These are phyloP conservation scores for Hyparrhenia diplandra DNA, from an alignment of 176 grass and related monocot genomes.

Conservation along the genomic window DNA sequence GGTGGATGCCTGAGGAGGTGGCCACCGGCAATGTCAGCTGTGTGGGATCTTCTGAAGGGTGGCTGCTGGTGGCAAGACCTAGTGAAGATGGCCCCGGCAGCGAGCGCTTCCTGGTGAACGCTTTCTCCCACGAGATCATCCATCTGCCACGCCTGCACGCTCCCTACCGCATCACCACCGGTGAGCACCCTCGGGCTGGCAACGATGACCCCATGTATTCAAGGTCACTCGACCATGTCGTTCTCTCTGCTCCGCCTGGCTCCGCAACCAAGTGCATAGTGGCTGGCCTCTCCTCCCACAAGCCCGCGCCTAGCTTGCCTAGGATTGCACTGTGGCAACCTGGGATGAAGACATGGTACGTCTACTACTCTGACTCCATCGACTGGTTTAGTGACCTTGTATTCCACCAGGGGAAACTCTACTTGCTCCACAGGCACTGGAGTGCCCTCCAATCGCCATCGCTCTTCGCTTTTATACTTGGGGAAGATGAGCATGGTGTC, in stretches of 20 bases:
- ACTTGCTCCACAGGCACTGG: neutral
- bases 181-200: neutral
- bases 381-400: neutral
- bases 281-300: neutral
- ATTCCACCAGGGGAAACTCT: constrained; percentile 18
- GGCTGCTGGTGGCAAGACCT: neutral
- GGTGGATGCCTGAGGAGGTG: neutral
- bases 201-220: neutral
- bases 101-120: constrained; percentile 10
- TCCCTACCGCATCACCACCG: neutral
- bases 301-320: neutral
- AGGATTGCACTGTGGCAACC: neutral
- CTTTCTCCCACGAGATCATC: neutral
- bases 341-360: constrained; percentile 9
- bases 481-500: neutral
- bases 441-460: neutral
- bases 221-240: neutral
- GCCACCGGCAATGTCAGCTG: neutral
- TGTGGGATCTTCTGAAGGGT: neutral
- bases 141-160: neutral
- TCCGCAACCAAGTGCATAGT: neutral
- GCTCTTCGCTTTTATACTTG: neutral
- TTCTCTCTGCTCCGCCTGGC: constrained; percentile 15
- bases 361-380: neutral
- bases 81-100: neutral